These are phyloP conservation scores for Epichloe hybrida DNA, from an alignment of 2,329 filamentous ascomycete genomes.

Conservation along the genomic window DNA sequence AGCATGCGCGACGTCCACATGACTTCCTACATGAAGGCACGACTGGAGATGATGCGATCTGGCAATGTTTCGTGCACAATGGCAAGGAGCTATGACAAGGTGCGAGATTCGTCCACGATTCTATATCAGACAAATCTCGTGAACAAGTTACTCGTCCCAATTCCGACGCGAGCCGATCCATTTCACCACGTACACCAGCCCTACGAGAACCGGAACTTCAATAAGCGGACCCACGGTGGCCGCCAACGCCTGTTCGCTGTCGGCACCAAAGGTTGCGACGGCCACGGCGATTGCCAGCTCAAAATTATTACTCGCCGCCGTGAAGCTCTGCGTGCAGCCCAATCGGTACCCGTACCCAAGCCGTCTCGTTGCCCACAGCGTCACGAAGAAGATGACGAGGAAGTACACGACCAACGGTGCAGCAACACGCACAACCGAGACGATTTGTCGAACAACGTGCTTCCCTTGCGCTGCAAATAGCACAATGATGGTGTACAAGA, in stretches of 20 bases:
- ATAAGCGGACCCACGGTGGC: slow-evolving; percentile 75
- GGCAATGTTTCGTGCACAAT: too few relatives aligned
- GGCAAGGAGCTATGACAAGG: too few relatives aligned
- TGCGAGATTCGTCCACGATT: background rate
- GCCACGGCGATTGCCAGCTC: slow-evolving; percentile 84
- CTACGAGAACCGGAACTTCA: slow-evolving; percentile 71
- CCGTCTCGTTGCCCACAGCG: slow-evolving; percentile 46
- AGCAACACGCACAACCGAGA: slow-evolving; percentile 67
- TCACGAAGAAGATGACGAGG: slow-evolving; percentile 56
- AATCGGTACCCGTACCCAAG: slow-evolving; percentile 63
- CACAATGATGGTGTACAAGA: slow-evolving; percentile 77
- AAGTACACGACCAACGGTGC: slow-evolving; percentile 79
- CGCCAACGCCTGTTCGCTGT: slow-evolving; percentile 69
- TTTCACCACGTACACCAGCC: slow-evolving; percentile 52
- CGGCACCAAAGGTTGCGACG: slow-evolving; percentile 63
- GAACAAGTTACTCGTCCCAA: slow-evolving; percentile 1
- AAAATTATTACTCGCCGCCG: slow-evolving; percentile 85
- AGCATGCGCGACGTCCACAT: too few relatives aligned
- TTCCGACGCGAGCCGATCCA: slow-evolving; percentile 4
- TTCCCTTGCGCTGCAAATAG: slow-evolving; percentile 72
- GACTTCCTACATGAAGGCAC: background rate
- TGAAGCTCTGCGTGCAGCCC: slow-evolving; percentile 68
- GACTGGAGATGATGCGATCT: background rate
- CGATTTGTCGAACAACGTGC: slow-evolving; percentile 69
- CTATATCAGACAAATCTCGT: background rate